Conservation (phyloP, 139 green algal species). For the Chlamydomonas schloesseri region DNA sequence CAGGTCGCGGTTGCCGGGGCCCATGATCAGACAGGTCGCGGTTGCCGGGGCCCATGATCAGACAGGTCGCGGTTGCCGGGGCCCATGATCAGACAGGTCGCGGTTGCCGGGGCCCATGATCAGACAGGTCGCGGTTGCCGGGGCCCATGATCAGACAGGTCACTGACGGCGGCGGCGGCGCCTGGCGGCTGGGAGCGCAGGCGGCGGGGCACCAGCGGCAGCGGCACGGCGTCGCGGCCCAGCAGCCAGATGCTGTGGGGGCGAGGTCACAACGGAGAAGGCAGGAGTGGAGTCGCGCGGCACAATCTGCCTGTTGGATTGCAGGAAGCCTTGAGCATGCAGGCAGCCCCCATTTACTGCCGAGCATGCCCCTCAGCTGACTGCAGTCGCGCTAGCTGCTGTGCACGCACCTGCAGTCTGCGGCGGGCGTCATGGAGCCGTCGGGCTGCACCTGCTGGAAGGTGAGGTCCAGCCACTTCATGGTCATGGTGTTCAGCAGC, state of each 20-base stretch:
- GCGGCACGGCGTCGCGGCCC: slow-evolving; percentile 12
- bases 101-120: not conserved
- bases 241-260: slow-evolving; percentile 10
- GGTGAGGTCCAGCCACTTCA: slow-evolving; percentile 48
- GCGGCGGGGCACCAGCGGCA: not conserved
- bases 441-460: not conserved
- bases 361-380: too few species aligned
- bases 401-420: too few species aligned
- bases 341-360: too few species aligned
- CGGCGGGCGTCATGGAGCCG: too few species aligned
- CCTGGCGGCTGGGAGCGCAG: not conserved
- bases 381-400: too few species aligned
- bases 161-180: not conserved
- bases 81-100: slow-evolving; percentile 6
- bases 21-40: slow-evolving; percentile 23
- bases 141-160: slow-evolving; percentile 11
- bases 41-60: not conserved
- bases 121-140: slow-evolving; percentile 3
- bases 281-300: too few species aligned
- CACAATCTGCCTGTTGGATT: too few species aligned
- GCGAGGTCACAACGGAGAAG: too few species aligned
- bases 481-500: slow-evolving; percentile 21
- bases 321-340: too few species aligned
- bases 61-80: not conserved
- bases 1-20: not conserved